Conservation (phyloP, 176 grass and related monocot genomes). For the Puya raimondii region DNA sequence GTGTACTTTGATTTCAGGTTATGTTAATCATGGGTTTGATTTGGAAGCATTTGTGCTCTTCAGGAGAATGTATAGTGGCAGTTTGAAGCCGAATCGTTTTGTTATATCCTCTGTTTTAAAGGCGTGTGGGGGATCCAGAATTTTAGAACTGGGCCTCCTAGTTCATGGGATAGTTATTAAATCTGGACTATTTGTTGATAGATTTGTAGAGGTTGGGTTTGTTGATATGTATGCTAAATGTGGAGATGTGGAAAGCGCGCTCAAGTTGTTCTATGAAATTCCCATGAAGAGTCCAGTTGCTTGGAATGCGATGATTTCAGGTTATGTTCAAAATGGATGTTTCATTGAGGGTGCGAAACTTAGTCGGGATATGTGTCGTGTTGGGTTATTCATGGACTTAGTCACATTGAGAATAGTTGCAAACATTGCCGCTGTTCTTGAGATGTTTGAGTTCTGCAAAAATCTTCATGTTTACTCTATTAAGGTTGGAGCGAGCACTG, state of each 20-base stretch:
- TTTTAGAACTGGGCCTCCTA: conserved; percentile 57
- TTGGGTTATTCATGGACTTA: conserved; percentile 67
- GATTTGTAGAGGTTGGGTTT: conserved; percentile 80
- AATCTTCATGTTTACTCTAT: conserved; percentile 72
- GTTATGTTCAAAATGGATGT: conserved; percentile 43
- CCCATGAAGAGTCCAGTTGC: conserved; percentile 62
- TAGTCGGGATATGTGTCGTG: conserved; percentile 49
- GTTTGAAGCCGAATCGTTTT: conserved; percentile 56
- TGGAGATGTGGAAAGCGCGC: conserved; percentile 46
- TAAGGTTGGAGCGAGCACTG: conserved; percentile 53
- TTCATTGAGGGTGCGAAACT: conserved; percentile 45
- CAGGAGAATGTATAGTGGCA: conserved; percentile 28
- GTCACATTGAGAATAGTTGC: conserved; percentile 68
- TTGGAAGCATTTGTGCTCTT: conserved; percentile 42
- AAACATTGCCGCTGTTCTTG: conserved; percentile 36
- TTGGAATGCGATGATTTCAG: conserved; percentile 89
- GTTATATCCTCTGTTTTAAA: conserved; percentile 61
- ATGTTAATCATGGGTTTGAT: conserved; percentile 30
- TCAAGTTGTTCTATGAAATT: conserved; percentile 62
- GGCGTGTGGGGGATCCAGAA: conserved; percentile 38
- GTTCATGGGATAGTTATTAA: conserved; percentile 67
- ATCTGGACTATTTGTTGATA: conserved; percentile 45
- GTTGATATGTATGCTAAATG: conserved; percentile 70
- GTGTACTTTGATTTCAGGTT: conserved; percentile 66
- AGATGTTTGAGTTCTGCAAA: conserved; percentile 47